These are phyloP conservation scores for Talaromyces sp. DNA, from an alignment of 2,329 filamentous ascomycete genomes.

Conservation along the genomic window DNA sequence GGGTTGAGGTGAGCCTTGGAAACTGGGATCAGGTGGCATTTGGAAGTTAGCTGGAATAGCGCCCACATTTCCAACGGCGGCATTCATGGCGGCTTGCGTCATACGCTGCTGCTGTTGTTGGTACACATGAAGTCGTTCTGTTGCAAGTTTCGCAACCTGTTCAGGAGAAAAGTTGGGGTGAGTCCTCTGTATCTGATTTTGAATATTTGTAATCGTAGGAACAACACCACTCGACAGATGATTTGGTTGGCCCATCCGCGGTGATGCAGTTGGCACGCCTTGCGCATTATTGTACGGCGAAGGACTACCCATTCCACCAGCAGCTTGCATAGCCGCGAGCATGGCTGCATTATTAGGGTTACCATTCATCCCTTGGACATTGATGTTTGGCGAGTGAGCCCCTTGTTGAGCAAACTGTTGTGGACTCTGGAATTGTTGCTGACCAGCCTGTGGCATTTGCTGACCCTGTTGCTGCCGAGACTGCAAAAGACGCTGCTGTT, in stretches of 20 bases:
- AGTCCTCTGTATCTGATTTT: slow-evolving; percentile 50
- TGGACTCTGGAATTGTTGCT: slow-evolving; percentile 41
- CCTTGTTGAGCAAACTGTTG: slow-evolving; percentile 47
- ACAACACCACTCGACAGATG: slow-evolving; percentile 53
- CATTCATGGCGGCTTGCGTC: slow-evolving; percentile 52
- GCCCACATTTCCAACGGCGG: slow-evolving; percentile 47
- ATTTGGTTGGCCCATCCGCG: slow-evolving; percentile 48
- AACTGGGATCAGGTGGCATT: slow-evolving; percentile 38
- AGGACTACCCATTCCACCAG: slow-evolving; percentile 43
- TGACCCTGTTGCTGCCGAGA: slow-evolving; percentile 41
- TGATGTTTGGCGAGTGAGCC: slow-evolving; percentile 45
- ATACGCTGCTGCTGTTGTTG: slow-evolving; percentile 43
- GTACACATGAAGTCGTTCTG: slow-evolving; percentile 48
- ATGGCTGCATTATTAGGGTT: slow-evolving; percentile 35
- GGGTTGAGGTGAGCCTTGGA: slow-evolving; percentile 31
- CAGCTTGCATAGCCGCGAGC: slow-evolving; percentile 43
- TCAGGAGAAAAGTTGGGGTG: slow-evolving; percentile 53
- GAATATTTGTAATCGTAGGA: slow-evolving; percentile 53
- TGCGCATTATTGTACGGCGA: slow-evolving; percentile 38
- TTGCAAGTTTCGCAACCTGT: slow-evolving; percentile 53
- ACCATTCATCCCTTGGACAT: slow-evolving; percentile 27
- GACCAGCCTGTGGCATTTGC: slow-evolving; percentile 33
- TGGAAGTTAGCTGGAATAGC: slow-evolving; percentile 40
- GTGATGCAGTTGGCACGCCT: slow-evolving; percentile 45
- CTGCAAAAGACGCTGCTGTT: slow-evolving; percentile 61